phyloP scores from a whole-genome alignment of 164 flowering plant genomes.

The Liquidambar formosana region DNA sequence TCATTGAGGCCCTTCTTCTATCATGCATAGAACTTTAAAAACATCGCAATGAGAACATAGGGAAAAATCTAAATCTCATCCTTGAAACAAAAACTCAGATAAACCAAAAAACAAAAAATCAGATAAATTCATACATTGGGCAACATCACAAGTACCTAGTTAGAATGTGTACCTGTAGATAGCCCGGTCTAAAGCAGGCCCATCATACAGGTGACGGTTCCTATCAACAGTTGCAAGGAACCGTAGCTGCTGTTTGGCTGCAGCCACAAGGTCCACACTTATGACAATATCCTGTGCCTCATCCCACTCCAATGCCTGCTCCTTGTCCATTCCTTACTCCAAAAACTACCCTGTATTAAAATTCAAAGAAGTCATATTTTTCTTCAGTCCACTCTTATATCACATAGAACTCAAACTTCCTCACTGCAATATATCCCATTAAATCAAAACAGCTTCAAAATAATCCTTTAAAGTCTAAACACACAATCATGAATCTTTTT shows the following conservation, averaged over 20 bases:
- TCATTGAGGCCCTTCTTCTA: no score
- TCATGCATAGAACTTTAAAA: no score
- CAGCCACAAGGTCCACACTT: slow-evolving; percentile 54
- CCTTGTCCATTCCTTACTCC: slow-evolving; percentile 17
- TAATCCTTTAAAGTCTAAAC: no score
- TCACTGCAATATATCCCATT: no score
- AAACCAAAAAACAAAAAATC: neutral
- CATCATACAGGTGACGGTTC: slow-evolving; percentile 33
- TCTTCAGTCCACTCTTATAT: no score
- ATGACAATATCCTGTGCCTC: slow-evolving; percentile 64
- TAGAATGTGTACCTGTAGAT: slow-evolving; percentile 10
- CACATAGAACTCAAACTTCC: no score
- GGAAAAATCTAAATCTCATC: neutral
- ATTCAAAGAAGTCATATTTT: no score
- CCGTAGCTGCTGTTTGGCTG: slow-evolving; percentile 62
- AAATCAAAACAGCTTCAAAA: no score
- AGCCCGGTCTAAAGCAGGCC: slow-evolving; percentile 15
- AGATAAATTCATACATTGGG: no score
- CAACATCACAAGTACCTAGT: no score
- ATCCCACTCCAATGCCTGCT: slow-evolving; percentile 63
- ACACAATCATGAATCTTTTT: no score
- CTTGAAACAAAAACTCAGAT: neutral
- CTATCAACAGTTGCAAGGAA: slow-evolving; percentile 67
- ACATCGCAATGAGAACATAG: neutral
- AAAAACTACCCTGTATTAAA: neutral